These are phyloP conservation scores for Thermothielavioides terrestris DNA, from an alignment of 495 filamentous ascomycete species.

Conservation along the genomic window DNA sequence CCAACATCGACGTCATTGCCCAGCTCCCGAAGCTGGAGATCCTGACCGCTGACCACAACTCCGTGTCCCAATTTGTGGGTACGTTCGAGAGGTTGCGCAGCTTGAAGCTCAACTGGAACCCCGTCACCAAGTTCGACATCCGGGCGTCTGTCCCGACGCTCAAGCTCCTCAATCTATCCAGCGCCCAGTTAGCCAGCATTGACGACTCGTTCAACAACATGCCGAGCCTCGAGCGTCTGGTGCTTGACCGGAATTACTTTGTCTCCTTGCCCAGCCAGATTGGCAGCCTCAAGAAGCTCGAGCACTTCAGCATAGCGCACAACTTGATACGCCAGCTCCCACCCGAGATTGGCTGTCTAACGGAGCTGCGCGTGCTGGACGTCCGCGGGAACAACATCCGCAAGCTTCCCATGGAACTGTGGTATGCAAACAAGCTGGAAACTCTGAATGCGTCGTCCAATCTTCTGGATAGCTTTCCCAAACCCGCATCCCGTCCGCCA, in stretches of 20 bases:
- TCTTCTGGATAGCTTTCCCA: slow-evolving; percentile 80
- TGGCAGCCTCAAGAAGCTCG: slow-evolving; percentile 71
- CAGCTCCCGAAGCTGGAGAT: slow-evolving; percentile 79
- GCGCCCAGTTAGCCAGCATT: slow-evolving; percentile 75
- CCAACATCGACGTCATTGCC: slow-evolving; percentile 74
- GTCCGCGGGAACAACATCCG: slow-evolving; percentile 86
- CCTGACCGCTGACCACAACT: slow-evolving; percentile 82
- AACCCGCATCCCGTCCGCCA: slow-evolving; percentile 57
- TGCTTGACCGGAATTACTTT: slow-evolving; percentile 92
- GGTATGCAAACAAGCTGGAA: slow-evolving; percentile 82
- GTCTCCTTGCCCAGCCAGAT: slow-evolving; percentile 77
- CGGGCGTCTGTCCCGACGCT: slow-evolving; percentile 67
- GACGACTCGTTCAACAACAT: slow-evolving; percentile 84
- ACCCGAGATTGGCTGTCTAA: slow-evolving; percentile 73
- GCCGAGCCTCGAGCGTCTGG: slow-evolving; percentile 72
- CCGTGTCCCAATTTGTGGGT: slow-evolving; percentile 76
- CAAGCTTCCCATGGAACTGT: slow-evolving; percentile 80
- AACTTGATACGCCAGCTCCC: slow-evolving; percentile 80
- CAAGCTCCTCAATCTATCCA: slow-evolving; percentile 76
- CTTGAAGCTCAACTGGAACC: slow-evolving; percentile 82
- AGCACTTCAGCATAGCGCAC: slow-evolving; percentile 87
- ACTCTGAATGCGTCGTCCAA: slow-evolving; percentile 94
- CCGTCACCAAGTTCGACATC: slow-evolving; percentile 86
- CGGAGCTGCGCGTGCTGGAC: slow-evolving; percentile 76
- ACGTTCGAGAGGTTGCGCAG: slow-evolving; percentile 76